Conservation (phyloP, 768 basidiomycete genomes). For the Coprinopsis cinerea region DNA sequence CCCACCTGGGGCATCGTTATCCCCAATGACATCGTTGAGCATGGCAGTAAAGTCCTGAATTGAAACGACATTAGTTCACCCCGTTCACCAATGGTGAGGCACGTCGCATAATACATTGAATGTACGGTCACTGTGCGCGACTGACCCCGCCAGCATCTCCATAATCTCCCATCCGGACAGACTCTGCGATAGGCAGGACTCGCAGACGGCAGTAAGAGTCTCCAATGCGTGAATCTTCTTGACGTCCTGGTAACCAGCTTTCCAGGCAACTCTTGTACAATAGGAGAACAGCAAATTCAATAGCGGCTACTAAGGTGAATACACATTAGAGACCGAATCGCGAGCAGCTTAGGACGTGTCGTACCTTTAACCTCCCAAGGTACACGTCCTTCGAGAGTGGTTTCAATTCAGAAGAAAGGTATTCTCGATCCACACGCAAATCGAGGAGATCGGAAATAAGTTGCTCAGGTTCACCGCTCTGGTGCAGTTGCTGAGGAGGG, state of each 20-base stretch:
- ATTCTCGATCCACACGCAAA: slow-evolving; percentile 46
- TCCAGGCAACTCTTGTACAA: slow-evolving; percentile 37
- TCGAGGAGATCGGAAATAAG: slow-evolving; percentile 52
- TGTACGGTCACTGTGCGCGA: slow-evolving; percentile 48
- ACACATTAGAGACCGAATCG: not conserved
- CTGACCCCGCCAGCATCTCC: slow-evolving; percentile 60
- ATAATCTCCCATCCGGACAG: slow-evolving; percentile 68
- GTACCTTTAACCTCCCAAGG: slow-evolving; percentile 46
- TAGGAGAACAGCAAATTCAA: slow-evolving; percentile 43
- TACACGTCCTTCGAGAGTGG: slow-evolving; percentile 44
- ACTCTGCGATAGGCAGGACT: slow-evolving; percentile 49
- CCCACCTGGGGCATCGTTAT: slow-evolving; percentile 41
- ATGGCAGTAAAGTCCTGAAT: slow-evolving; percentile 44
- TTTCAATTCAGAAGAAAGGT: slow-evolving; percentile 34
- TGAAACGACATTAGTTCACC: not conserved
- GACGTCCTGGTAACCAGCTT: slow-evolving; percentile 28
- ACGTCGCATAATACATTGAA: slow-evolving; percentile 43
- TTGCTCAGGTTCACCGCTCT: slow-evolving; percentile 34
- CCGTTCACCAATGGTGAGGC: not conserved
- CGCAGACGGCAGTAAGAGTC: slow-evolving; percentile 42
- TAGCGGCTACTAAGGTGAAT: slow-evolving; percentile 39
- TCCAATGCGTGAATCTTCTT: slow-evolving; percentile 42
- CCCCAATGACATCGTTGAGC: slow-evolving; percentile 41
- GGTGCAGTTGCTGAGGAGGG: slow-evolving; percentile 36
- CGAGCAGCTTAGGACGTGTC: slow-evolving; percentile 1